Percentiles rank a stretch among this genome's conserved stretches.
Evolutionary conservation across 139 green algal species (phyloP).

Genomic region (Haematococcus lacustris): DNA sequence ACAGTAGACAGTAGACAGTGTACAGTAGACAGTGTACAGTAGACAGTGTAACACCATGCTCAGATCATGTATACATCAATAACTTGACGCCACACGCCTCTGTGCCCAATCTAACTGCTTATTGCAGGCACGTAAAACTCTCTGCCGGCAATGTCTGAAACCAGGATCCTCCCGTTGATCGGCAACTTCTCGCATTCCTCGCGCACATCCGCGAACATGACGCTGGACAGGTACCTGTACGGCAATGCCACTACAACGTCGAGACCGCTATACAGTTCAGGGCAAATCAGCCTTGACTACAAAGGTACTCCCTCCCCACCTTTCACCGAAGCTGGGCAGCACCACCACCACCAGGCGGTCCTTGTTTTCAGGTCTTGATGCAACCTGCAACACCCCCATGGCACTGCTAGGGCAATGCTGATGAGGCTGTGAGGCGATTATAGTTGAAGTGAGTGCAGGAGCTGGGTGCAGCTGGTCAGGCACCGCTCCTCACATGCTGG

Average conservation of each 20-base stretch:
- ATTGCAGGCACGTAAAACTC: constrained; percentile 55
- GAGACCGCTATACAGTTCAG: neutral
- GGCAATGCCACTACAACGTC: neutral
- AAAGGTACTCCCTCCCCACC: neutral
- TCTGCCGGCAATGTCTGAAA: constrained; percentile 54
- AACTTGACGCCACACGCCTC: too few relatives aligned
- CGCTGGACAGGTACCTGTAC: constrained; percentile 55
- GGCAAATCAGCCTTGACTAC: neutral
- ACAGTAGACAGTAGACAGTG: too few relatives aligned
- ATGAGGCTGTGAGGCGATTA: neutral
- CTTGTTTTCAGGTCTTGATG: constrained; percentile 53
- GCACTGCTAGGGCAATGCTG: neutral
- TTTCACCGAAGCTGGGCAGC: constrained; percentile 58
- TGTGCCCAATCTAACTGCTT: too few relatives aligned
- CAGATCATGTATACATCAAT: too few relatives aligned
- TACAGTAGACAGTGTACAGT: too few relatives aligned
- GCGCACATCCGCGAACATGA: constrained; percentile 48
- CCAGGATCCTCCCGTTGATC: constrained; percentile 60
- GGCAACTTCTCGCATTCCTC: constrained; percentile 56
- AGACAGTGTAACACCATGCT: too few relatives aligned
- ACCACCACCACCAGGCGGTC: constrained; percentile 68
- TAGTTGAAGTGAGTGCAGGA: neutral
- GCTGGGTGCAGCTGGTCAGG: neutral
- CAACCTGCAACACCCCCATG: constrained; percentile 14
- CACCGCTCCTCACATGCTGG: neutral